A percentile compares a stretch with the other conserved stretches of the same genome.
phyloP scores from a whole-genome alignment of 768 basidiomycete genomes.

The Tulasnella sp. region DNA sequence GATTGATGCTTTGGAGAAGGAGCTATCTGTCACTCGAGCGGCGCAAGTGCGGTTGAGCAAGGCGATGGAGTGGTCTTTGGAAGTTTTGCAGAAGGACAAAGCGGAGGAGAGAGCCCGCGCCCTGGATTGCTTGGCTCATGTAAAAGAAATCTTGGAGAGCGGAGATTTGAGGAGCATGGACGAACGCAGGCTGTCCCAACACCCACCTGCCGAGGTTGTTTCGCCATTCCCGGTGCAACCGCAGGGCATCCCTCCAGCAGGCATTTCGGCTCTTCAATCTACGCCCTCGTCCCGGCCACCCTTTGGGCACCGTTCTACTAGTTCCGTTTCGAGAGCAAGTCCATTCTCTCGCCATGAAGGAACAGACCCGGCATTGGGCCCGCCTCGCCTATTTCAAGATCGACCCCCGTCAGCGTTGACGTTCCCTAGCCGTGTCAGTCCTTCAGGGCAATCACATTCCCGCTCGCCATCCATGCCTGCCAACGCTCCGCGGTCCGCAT shows the following conservation, averaged over 20 bases:
- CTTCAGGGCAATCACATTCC: not conserved
- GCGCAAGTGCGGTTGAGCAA: conserved; percentile 64
- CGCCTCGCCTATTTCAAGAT: not conserved
- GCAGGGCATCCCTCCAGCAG: not conserved
- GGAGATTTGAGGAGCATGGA: conserved; percentile 53
- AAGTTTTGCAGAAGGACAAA: conserved; percentile 58
- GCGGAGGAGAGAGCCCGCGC: conserved; percentile 47
- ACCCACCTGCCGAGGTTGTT: not conserved
- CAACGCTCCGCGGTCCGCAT: not conserved
- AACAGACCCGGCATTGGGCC: not conserved
- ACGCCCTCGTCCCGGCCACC: not conserved
- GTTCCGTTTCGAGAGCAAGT: not conserved
- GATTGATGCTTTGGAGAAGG: conserved; percentile 66
- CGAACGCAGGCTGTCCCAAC: conserved; percentile 35
- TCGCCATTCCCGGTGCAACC: not conserved
- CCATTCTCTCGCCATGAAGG: not conserved
- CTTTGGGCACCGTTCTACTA: not conserved
- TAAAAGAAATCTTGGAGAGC: conserved; percentile 61
- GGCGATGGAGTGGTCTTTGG: conserved; percentile 69
- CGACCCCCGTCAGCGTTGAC: not conserved
- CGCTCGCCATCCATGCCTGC: not conserved
- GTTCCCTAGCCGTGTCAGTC: not conserved
- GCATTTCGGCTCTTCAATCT: not conserved
- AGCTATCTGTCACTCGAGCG: conserved; percentile 51
- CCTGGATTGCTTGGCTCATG: conserved; percentile 69